A percentile compares a stretch with the other conserved stretches of the same genome.
These are phyloP conservation scores for Metarhizium brunneum DNA, from an alignment of 2,329 filamentous ascomycete species.

Conservation along the genomic window DNA sequence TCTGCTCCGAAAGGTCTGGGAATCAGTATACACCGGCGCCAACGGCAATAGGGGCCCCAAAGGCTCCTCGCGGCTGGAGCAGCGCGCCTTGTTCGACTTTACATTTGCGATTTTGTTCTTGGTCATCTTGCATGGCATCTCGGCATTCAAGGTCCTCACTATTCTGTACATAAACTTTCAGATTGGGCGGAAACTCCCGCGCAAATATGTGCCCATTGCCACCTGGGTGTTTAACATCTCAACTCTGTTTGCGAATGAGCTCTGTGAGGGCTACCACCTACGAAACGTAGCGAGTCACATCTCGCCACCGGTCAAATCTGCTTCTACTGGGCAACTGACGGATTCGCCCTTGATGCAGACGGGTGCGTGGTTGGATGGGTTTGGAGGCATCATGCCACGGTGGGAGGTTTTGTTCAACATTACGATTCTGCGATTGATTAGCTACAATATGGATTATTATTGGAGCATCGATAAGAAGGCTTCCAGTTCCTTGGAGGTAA, in stretches of 20 bases:
- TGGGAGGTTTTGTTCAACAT: slow-evolving; percentile 99
- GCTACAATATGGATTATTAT: slow-evolving; percentile 95
- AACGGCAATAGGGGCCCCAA: slow-evolving; percentile 23
- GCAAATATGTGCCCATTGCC: slow-evolving; percentile 57
- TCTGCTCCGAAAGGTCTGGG: slow-evolving; percentile 63
- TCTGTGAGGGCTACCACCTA: slow-evolving; percentile 68
- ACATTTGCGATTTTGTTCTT: slow-evolving; percentile 74
- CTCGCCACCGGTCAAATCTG: slow-evolving; percentile 15
- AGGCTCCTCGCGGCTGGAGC: slow-evolving; percentile 51
- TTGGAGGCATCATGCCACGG: slow-evolving; percentile 73
- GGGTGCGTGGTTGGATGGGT: slow-evolving; percentile 66
- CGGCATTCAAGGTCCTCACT: slow-evolving; percentile 67
- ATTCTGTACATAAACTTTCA: slow-evolving; percentile 79
- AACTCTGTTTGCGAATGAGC: slow-evolving; percentile 82
- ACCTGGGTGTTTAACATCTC: slow-evolving; percentile 89
- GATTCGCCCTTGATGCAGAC: slow-evolving; percentile 43
- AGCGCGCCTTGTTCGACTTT: slow-evolving; percentile 74
- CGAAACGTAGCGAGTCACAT: slow-evolving; percentile 49
- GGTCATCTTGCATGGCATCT: slow-evolving; percentile 72
- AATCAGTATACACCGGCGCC: slow-evolving; percentile 37
- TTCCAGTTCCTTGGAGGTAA: slow-evolving; percentile 72
- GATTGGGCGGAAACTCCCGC: slow-evolving; percentile 64
- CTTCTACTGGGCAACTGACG: slow-evolving; percentile 7
- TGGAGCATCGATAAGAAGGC: slow-evolving; percentile 67
- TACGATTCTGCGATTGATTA: slow-evolving; percentile 83